These are phyloP conservation scores for Pecoramyces ruminantium DNA, from an alignment of 192 early-diverging fungal species.

Conservation along the genomic window DNA sequence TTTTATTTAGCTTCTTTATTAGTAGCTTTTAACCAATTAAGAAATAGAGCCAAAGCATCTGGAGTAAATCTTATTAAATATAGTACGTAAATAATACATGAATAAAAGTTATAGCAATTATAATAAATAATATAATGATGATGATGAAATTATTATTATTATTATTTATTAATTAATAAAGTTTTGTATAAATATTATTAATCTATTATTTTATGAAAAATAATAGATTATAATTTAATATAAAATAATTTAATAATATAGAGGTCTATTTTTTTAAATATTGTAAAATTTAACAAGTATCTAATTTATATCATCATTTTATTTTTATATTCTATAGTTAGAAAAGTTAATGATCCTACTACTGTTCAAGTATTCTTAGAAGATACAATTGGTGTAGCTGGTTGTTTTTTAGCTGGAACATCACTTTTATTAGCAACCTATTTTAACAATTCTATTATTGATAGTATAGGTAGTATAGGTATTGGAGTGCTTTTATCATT, in stretches of 20 bases:
- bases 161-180: too few species aligned
- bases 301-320: neutral
- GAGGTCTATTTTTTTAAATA: too few species aligned
- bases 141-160: too few species aligned
- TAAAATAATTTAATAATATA: too few species aligned
- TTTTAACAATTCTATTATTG: constrained; percentile 18
- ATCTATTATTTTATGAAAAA: too few species aligned
- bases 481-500: constrained; percentile 24
- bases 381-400: constrained; percentile 20
- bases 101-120: too few species aligned
- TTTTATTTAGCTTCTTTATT: neutral
- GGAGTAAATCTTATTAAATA: constrained; percentile 3
- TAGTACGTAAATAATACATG: neutral
- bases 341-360: constrained; percentile 28
- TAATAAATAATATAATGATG: too few species aligned
- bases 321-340: neutral
- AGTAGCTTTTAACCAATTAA: constrained; percentile 20
- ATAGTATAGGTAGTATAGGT: constrained; percentile 24
- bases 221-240: too few species aligned
- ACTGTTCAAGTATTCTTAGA: constrained; percentile 41
- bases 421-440: constrained; percentile 18
- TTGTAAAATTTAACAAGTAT: too few species aligned
- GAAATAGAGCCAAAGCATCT: constrained; percentile 11
- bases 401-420: constrained; percentile 23
- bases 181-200: too few species aligned